Base-by-base conservation (phyloP, 352 stramenopile species). In the Ophiocytium majus region DNA sequence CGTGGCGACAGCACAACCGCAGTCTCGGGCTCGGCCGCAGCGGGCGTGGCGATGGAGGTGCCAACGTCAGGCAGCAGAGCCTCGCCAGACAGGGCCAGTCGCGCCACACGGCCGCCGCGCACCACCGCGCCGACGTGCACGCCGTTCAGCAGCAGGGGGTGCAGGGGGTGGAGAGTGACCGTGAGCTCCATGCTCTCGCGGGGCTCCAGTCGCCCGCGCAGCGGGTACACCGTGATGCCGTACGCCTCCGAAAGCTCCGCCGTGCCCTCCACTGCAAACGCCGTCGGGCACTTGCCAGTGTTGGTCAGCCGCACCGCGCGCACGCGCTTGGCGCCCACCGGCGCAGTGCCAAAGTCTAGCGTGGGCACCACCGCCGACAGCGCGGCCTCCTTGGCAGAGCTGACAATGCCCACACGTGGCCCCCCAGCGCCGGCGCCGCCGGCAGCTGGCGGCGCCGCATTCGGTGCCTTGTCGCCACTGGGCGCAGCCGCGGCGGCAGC, bases 321-420 rank as follows among this genome's bases (percentile, higher is more conserved):
- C n/a, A 57, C 57, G 33, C 71, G 63, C 10, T 83, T 66, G 33
- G 82, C 80, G 23, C 84, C 84, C 9, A 88, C 84, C 14, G 84
- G 64, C 31, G 49, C 81, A 14, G 74, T 37, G 33, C 84, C 84
- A 36, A 88, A 88, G 57, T 88, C 81, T 9, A 88, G 36, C 5
- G 32, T 43, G 66, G 10, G 57, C 57, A n/a, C n/a, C n/a, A n/a
- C n/a, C n/a, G n/a, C n/a, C n/a, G n/a, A n/a, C n/a, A n/a, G n/a
- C n/a, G n/a, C n/a, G n/a, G n/a, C n/a, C n/a, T n/a, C n/a, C n/a
- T 57, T 57, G 43, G 5, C 14, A 14, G 14, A 57, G 43, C 43
- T 57, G 5, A 57, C 43, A 57, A 57, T 57, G 43, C 43, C 43
- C 43, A 57, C 43, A 14, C 43, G 43, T 57, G 43, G n/a, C n/a